Evolutionary conservation across 345 rosid genomes (phyloP).

Genomic region (Eucalyptus grandis): DNA sequence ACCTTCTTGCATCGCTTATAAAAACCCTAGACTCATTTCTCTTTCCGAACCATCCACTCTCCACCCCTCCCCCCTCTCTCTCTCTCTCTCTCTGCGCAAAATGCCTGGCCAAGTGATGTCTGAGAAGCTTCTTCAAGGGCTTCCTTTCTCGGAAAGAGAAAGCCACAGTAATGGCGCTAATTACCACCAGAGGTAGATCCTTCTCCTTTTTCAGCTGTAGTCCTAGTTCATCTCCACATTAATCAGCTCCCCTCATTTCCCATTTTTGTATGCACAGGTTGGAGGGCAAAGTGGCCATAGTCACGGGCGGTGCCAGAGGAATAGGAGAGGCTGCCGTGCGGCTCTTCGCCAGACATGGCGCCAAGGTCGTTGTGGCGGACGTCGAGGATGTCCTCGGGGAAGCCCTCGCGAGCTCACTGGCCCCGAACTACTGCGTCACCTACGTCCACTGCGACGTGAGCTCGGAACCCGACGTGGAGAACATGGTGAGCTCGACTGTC

Average conservation of each 20-base stretch:
- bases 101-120: conserved; percentile 48
- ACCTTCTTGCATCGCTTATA: background rate
- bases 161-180: conserved; percentile 14
- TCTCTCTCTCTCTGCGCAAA: background rate
- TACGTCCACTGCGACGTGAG: conserved; percentile 9
- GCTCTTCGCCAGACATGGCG: conserved; percentile 21
- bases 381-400: background rate
- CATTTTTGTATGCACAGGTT: background rate
- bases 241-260: background rate
- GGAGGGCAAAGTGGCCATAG: conserved; percentile 28
- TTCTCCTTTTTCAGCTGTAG: background rate
- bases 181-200: conserved; percentile 36
- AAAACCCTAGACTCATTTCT: background rate
- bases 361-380: conserved; percentile 7
- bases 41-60: background rate
- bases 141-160: conserved; percentile 19
- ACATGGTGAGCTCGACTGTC: background rate
- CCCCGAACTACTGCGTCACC: background rate
- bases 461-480: background rate
- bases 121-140: conserved; percentile 31
- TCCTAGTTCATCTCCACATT: background rate
- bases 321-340: conserved; percentile 26
- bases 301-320: conserved; percentile 30
- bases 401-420: background rate
- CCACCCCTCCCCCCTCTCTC: background rate